Base-by-base conservation (phyloP, 768 basidiomycete genomes). In the Rhizopogon vesiculosus region DNA sequence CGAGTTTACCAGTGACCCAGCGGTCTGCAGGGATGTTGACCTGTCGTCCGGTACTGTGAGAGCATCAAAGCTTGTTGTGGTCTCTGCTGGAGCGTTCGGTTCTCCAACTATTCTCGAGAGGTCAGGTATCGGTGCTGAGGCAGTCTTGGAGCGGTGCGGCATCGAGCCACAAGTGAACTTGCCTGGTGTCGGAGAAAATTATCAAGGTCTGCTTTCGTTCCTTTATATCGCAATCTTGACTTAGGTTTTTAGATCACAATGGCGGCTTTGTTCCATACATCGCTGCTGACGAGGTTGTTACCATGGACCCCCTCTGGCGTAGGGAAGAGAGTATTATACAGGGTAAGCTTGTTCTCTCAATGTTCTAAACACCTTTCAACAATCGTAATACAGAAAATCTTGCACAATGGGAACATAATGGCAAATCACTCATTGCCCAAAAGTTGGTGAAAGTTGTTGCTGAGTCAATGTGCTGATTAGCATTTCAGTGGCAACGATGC, bases 101-200 rank as follows among this genome's bases (percentile, higher is more conserved):
- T 22, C 22, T 22, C 22, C 22, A 3, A 22, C 22, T 22, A 22
- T 22, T 22, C 22, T 22, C 22, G 22, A 22, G 22, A 22, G 22
- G 22, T 22, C 22, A 22, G 22, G 22, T 3, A 22, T 22, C 22
- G 22, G 22, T 3, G 22, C 22, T 22, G 22, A 22, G 22, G 22
- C 22, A 22, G 22, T 22, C 22, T 22, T 22, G 22, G 3, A 1
- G 22, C 22, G 22, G 22, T 66, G 78, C 51, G 75, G 72, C 2
- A 74, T 91, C 42, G 57, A 63, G 6, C 70, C 76, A 53, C 43
- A 81, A 8, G 76, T 87, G 9, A 83, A 90, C 52, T 78, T 91
- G 7, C 88, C 88, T 5, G 87, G 86, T 7, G 90, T 94, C 0
- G 90, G 91, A 10, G 85, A 87, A 63, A 81, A 89, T 59, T 83